These are phyloP conservation scores for Protoeuglena noctilucae DNA, from an alignment of 139 green algal species.

Conservation along the genomic window DNA sequence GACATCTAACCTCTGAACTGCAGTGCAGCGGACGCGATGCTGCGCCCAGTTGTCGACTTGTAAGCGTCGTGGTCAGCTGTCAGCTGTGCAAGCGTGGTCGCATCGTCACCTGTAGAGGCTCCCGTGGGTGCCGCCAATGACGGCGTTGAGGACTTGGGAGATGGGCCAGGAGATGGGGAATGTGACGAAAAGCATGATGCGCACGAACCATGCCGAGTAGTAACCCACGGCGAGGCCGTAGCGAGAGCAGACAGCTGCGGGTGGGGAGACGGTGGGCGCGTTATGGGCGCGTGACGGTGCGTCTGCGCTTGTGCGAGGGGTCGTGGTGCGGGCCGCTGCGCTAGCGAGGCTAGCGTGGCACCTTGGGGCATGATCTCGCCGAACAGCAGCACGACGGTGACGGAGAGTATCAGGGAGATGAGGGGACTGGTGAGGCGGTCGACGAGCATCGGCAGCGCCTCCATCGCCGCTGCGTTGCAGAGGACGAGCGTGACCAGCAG, in stretches of 20 bases:
- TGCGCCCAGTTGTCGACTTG: too few relatives aligned
- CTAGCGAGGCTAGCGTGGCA: too few relatives aligned
- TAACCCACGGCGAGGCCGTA: constrained; percentile 72
- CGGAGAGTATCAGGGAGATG: neutral
- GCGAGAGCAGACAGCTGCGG: constrained; percentile 65
- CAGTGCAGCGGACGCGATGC: too few relatives aligned
- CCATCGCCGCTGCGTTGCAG: constrained; percentile 33
- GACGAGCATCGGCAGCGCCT: neutral
- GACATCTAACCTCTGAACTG: too few relatives aligned
- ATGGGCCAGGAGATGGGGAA: constrained; percentile 56
- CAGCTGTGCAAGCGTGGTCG: too few relatives aligned
- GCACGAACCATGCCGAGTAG: constrained; percentile 56
- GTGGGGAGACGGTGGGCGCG: too few relatives aligned
- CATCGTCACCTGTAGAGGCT: too few relatives aligned
- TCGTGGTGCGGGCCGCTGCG: too few relatives aligned
- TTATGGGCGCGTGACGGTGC: too few relatives aligned
- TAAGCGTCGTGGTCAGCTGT: too few relatives aligned
- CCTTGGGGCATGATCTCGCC: constrained; percentile 69
- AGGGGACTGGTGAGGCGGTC: neutral
- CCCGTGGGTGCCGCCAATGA: too few relatives aligned
- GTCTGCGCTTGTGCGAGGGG: too few relatives aligned
- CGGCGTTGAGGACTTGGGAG: constrained; percentile 55
- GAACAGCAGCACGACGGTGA: constrained; percentile 36
- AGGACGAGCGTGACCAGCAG: constrained; percentile 48
- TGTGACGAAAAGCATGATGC: constrained; percentile 45